Conservation (phyloP, 495 filamentous ascomycete species). For the Cercophora sp. region DNA sequence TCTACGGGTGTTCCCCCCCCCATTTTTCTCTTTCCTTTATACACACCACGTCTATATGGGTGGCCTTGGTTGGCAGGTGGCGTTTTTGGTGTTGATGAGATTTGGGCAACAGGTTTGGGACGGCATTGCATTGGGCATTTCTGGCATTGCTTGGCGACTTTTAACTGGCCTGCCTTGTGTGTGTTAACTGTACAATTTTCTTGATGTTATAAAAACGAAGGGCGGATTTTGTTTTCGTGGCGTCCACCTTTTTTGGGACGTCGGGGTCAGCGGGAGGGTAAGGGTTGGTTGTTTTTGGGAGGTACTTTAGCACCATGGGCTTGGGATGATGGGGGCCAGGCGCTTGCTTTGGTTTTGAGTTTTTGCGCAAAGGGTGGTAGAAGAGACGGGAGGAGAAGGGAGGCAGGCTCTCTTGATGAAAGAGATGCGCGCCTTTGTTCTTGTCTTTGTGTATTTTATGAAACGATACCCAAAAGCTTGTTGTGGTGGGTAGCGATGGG, state of each 20-base stretch:
- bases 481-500: no score
- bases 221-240: no score
- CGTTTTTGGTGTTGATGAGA: neutral
- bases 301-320: no score
- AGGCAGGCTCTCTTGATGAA: neutral
- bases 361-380: no score
- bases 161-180: neutral
- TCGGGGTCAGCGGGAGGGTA: neutral
- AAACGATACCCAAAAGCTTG: constrained; percentile 34
- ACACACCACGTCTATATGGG: constrained; percentile 6
- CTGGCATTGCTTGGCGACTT: neutral
- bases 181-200: neutral
- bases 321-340: no score
- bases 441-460: constrained; percentile 21
- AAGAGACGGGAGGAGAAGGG: no score
- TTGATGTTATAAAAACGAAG: no score
- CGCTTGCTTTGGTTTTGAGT: no score
- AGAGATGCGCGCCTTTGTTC: neutral
- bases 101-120: no score
- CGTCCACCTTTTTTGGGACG: neutral
- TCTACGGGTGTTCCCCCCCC: neutral
- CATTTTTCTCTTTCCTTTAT: neutral
- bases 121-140: neutral
- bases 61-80: neutral
- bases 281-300: neutral